These are phyloP conservation scores for Sarocladium oryzae DNA, from an alignment of 2,329 filamentous ascomycete genomes.

Conservation along the genomic window DNA sequence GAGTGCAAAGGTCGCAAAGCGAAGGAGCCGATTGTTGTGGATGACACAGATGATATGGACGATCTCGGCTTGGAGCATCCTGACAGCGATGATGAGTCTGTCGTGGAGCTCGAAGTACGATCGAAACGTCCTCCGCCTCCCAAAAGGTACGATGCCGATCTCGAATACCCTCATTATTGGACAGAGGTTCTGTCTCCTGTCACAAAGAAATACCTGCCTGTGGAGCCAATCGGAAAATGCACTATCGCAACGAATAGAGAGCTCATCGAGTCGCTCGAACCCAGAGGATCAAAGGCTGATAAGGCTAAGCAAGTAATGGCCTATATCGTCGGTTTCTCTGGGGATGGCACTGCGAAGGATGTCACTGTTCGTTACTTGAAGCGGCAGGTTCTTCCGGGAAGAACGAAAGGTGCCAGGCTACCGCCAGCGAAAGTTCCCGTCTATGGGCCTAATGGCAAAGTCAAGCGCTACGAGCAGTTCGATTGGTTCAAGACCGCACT, in stretches of 20 bases:
- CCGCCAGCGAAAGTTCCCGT: conserved; percentile 74
- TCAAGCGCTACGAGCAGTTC: conserved; percentile 67
- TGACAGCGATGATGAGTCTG: conserved; percentile 53
- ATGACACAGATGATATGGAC: conserved; percentile 45
- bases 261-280: conserved; percentile 68
- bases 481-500: conserved; percentile 88
- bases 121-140: conserved; percentile 31
- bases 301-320: conserved; percentile 83
- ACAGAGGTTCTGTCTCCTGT: conserved; percentile 79
- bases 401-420: conserved; percentile 80
- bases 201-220: conserved; percentile 69
- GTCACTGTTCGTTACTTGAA: conserved; percentile 89
- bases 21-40: conserved; percentile 13
- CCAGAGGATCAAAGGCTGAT: conserved; percentile 75
- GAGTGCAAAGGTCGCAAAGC: not conserved
- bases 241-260: conserved; percentile 67
- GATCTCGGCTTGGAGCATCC: conserved; percentile 32
- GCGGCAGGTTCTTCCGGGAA: conserved; percentile 73
- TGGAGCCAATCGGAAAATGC: conserved; percentile 68
- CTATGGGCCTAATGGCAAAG: conserved; percentile 69
- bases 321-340: conserved; percentile 77
- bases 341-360: conserved; percentile 87
- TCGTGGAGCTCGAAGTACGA: conserved; percentile 46
- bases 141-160: conserved; percentile 63
- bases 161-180: conserved; percentile 88